Conservation (phyloP, 495 filamentous ascomycete species). For the Gamarada debralockiae region DNA sequence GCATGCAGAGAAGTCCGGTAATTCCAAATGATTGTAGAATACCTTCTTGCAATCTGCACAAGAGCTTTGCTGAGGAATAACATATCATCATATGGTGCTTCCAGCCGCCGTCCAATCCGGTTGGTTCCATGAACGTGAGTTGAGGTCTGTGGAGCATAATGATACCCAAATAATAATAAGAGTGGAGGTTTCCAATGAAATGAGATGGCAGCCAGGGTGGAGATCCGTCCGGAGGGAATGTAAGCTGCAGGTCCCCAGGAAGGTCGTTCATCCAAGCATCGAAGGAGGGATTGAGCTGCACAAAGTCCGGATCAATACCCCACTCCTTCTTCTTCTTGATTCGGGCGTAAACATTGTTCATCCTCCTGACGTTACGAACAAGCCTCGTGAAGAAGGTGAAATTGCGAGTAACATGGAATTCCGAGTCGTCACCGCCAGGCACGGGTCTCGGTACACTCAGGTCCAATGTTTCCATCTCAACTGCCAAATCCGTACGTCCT, state of each 20-base stretch:
- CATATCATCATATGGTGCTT: conserved; percentile 84
- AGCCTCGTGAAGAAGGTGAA: conserved; percentile 76
- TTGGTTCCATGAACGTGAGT: conserved; percentile 70
- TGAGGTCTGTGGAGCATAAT: conserved; percentile 91
- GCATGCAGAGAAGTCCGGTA: conserved; percentile 85
- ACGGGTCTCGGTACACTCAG: conserved; percentile 60
- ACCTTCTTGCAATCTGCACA: conserved; percentile 89
- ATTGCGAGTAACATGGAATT: conserved; percentile 74
- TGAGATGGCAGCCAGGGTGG: conserved; percentile 85
- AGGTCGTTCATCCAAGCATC: conserved; percentile 72
- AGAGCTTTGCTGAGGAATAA: conserved; percentile 79
- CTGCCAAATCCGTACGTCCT: conserved; percentile 82
- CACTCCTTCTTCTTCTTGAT: conserved; percentile 82
- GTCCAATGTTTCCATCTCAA: conserved; percentile 74
- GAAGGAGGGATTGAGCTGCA: conserved; percentile 70
- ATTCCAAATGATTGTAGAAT: conserved; percentile 75
- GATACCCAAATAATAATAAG: conserved; percentile 82
- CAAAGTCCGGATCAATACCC: conserved; percentile 82
- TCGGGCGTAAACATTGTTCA: conserved; percentile 69
- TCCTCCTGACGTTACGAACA: conserved; percentile 72
- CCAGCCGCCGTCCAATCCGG: conserved; percentile 71
- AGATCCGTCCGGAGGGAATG: conserved; percentile 73
- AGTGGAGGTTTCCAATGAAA: conserved; percentile 89
- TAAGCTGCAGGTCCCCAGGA: conserved; percentile 74
- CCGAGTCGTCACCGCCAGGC: conserved; percentile 68